These are phyloP conservation scores for Diatrype stigma DNA, from an alignment of 2,329 filamentous ascomycete genomes.

Conservation along the genomic window DNA sequence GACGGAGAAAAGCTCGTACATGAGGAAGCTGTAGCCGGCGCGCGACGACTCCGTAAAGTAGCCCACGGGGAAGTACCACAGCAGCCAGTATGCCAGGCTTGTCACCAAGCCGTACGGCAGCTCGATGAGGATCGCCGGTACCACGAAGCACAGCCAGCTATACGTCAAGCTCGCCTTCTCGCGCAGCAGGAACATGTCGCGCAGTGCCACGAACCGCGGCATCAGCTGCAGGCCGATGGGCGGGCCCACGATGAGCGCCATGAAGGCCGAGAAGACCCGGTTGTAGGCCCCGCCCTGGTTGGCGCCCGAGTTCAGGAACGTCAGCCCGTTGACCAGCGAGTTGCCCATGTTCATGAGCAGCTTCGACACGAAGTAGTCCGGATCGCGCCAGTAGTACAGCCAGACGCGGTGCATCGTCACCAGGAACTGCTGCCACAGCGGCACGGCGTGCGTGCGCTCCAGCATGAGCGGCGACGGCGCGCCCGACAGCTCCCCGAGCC, in stretches of 20 bases:
- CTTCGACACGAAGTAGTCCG: no score
- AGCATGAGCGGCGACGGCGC: no score
- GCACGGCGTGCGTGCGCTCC: no score
- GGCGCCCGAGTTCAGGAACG: no score
- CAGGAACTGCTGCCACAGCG: no score
- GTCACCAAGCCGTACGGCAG: constrained; percentile 71
- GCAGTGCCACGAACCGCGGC: constrained; percentile 54
- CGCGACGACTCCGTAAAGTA: constrained; percentile 30
- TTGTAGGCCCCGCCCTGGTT: constrained; percentile 26
- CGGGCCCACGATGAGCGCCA: constrained; percentile 75
- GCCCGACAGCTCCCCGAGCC: no score
- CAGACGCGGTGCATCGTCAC: no score
- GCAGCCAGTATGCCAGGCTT: constrained; percentile 61
- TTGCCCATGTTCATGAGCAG: no score
- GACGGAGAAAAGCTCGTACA: no score
- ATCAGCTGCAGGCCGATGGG: constrained; percentile 75
- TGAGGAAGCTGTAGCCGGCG: no score
- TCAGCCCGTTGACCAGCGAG: no score
- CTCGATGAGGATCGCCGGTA: constrained; percentile 76
- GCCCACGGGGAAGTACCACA: constrained; percentile 81
- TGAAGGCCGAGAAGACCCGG: constrained; percentile 25
- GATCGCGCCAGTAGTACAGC: no score
- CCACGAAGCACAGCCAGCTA: constrained; percentile 77
- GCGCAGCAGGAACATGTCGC: constrained; percentile 74
- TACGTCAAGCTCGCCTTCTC: constrained; percentile 79